phyloP scores from a whole-genome alignment of 257 asterid species.

The Ilex aquifolium region DNA sequence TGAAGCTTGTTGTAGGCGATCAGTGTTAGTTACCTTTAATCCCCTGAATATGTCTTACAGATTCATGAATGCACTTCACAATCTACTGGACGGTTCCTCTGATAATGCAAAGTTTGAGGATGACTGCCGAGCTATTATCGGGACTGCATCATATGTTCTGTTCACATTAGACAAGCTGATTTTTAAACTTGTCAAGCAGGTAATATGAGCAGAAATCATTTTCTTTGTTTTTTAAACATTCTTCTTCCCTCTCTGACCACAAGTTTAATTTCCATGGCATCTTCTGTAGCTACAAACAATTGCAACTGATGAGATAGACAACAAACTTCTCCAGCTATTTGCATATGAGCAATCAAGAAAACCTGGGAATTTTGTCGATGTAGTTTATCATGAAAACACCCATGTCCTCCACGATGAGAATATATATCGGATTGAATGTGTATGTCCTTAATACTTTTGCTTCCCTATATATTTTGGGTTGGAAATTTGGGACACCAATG shows the following conservation, averaged over 20 bases:
- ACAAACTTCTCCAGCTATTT: constrained; percentile 65
- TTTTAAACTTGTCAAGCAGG: neutral
- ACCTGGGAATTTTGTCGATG: constrained; percentile 46
- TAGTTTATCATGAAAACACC: constrained; percentile 62
- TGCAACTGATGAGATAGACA: constrained; percentile 64
- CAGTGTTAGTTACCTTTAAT: too few species aligned
- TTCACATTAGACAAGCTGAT: constrained; percentile 1
- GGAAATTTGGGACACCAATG: neutral
- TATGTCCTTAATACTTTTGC: constrained; percentile 32
- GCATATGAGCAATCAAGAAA: constrained; percentile 70
- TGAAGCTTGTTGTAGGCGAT: too few species aligned
- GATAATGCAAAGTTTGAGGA: neutral
- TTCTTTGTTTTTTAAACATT: neutral
- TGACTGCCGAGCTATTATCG: neutral
- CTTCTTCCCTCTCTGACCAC: neutral
- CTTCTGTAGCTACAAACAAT: constrained; percentile 55
- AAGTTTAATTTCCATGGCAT: constrained; percentile 6
- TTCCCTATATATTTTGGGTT: constrained; percentile 1
- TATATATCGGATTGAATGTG: constrained; percentile 76
- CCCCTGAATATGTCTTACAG: neutral
- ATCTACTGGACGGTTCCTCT: neutral
- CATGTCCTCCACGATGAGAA: constrained; percentile 64
- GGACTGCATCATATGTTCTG: neutral
- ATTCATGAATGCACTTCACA: neutral
- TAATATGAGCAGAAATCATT: too few species aligned